These are phyloP conservation scores for Fusarium lateritium DNA, from an alignment of 2,329 filamentous ascomycete genomes.

Conservation along the genomic window DNA sequence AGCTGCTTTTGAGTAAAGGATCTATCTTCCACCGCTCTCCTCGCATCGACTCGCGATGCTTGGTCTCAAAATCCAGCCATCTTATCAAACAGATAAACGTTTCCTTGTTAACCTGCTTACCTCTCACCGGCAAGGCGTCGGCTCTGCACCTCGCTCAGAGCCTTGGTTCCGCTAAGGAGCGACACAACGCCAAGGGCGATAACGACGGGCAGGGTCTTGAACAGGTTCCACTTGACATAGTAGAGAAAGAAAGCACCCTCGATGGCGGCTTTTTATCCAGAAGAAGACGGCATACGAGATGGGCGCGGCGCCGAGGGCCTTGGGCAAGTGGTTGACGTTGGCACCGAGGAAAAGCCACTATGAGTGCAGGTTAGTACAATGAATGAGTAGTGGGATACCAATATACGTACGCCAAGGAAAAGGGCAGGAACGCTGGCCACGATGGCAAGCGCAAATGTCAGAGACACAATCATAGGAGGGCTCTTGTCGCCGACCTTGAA, in stretches of 20 bases:
- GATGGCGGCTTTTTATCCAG: constrained; percentile 86
- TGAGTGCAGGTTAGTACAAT: constrained; percentile 39
- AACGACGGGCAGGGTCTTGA: constrained; percentile 86
- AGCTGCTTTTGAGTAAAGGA: constrained; percentile 6
- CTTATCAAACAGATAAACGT: constrained; percentile 26
- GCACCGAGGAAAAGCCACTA: constrained; percentile 88
- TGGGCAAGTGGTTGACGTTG: constrained; percentile 83
- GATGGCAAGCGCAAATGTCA: constrained; percentile 82
- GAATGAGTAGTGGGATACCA: too few species aligned
- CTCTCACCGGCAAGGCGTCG: constrained; percentile 83
- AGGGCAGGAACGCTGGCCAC: constrained; percentile 81
- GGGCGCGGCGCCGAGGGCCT: constrained; percentile 82
- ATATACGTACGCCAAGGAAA: constrained; percentile 73
- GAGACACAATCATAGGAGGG: constrained; percentile 83
- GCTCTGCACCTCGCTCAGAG: constrained; percentile 92
- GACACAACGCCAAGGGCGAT: constrained; percentile 77
- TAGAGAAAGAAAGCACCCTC: constrained; percentile 96
- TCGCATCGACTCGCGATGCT: background rate
- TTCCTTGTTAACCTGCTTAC: constrained; percentile 51
- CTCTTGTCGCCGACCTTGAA: constrained; percentile 86
- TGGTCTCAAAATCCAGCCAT: constrained; percentile 7
- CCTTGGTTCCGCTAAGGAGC: constrained; percentile 90
- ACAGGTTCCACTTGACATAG: constrained; percentile 92
- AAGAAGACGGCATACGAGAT: constrained; percentile 88
- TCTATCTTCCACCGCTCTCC: constrained; percentile 8